Evolutionary conservation across 2,329 filamentous ascomycete genomes (phyloP), one percentile per base, ranked within the genome.

Genomic region (Penicillium expansum): DNA sequence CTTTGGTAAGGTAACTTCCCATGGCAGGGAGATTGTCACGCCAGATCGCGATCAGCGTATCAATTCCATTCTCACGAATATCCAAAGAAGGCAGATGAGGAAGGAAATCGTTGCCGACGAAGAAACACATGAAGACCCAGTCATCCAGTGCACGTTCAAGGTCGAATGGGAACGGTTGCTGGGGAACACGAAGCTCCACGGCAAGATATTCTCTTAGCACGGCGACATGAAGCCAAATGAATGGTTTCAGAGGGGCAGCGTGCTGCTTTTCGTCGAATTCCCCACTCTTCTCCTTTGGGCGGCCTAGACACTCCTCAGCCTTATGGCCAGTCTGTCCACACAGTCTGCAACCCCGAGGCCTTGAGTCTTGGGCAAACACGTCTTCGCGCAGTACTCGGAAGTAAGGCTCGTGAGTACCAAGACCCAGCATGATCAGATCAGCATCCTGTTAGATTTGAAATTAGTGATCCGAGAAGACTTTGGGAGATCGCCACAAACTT

Each of bases 51-150:
- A 92, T 96, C 55, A 99, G 81, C 0, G 92, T 95, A 71, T 99
- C 93, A 70, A 99, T 99, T 48, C 93, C 93, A 71, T 97, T 92
- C 70, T 99, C 94, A 59, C 94, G 86, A 72, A 99, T 97, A 74
- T 97, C 94, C 57, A 99, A 82, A 68, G 93, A 96, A n/a, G 94
- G 94, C 57, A 99, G 80, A 81, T 99, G 94, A 49, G 94, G 94
- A 65, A 99, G 79, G 78, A 99, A 99, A 79, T 99, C 95, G 75
- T 99, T 99, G 64, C 93, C 93, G 55, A 97, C 93, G 72, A 97
- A 97, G 78, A 95, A 97, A 77, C 93, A 97, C 86, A 97, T 94
- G 74, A 97, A 97, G 14, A 97, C 91, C 94, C 93, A 97, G 72
- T 97, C 93, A 74, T 97, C 94, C 57, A 97, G 84, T 27, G 92